phyloP scores from a whole-genome alignment of 768 basidiomycete species.

The Psilocybe azurescens region DNA sequence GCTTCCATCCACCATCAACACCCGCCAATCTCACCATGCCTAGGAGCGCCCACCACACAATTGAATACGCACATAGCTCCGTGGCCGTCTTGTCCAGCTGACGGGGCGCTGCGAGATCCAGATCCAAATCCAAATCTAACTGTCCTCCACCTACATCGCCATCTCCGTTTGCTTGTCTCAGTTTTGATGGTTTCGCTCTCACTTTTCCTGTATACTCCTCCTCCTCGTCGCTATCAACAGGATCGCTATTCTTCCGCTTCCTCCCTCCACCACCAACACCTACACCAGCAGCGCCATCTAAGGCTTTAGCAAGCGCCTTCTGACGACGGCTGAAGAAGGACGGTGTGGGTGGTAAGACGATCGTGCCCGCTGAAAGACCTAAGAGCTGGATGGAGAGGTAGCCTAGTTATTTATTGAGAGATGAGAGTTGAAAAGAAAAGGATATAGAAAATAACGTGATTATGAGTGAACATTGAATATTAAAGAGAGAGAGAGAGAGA shows the following conservation, averaged over 20 bases:
- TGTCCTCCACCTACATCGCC: no score
- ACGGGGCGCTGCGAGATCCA: constrained; percentile 41
- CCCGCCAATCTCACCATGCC: constrained; percentile 39
- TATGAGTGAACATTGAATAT: background rate
- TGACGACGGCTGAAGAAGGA: constrained; percentile 69
- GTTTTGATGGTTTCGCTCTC: no score
- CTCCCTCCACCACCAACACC: no score
- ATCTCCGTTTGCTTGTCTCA: no score
- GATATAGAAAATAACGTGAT: background rate
- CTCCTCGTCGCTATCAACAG: constrained; percentile 18
- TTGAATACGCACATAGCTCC: constrained; percentile 76
- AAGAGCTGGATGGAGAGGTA: constrained; percentile 91
- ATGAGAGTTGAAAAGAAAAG: no score
- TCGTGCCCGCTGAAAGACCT: constrained; percentile 81
- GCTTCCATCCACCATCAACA: constrained; percentile 41
- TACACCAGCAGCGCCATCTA: background rate
- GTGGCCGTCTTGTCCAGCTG: constrained; percentile 77
- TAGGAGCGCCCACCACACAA: constrained; percentile 79
- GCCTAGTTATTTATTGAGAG: constrained; percentile 41
- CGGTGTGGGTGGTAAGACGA: constrained; percentile 77
- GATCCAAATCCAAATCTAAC: background rate
- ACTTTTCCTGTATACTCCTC: background rate
- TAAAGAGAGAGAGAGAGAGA: background rate
- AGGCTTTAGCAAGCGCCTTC: constrained; percentile 27
- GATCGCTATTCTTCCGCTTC: constrained; percentile 20